phyloP scores from a whole-genome alignment of 2,329 filamentous ascomycete species.

The Sordariomycetes sp. region DNA sequence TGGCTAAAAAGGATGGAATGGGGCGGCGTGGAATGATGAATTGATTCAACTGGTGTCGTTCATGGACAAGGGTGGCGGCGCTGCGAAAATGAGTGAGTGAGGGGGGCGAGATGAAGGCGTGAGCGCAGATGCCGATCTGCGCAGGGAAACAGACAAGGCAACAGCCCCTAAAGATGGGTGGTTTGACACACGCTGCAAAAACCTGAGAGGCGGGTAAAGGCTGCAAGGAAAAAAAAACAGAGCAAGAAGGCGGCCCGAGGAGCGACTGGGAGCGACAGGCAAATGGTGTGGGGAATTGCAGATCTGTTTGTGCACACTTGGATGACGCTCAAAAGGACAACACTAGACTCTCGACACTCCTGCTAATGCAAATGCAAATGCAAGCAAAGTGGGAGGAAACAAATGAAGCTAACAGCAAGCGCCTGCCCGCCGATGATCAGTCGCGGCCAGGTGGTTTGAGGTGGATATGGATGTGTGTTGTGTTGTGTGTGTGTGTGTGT shows the following conservation, averaged over 20 bases:
- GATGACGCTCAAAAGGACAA: neutral
- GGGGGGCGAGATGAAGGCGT: neutral
- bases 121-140: neutral
- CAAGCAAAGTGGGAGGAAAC: neutral
- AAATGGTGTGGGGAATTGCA: neutral
- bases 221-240: neutral
- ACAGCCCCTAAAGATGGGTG: neutral
- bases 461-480: no score
- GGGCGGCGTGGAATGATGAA: neutral
- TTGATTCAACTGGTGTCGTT: conserved; percentile 1
- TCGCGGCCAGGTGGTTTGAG: neutral
- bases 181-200: neutral
- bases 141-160: neutral
- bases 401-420: neutral
- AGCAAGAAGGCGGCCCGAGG: neutral
- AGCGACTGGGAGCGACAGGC: neutral
- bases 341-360: neutral
- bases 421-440: neutral
- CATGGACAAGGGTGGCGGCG: neutral
- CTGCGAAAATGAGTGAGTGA: neutral
- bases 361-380: neutral
- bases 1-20: conserved; percentile 11
- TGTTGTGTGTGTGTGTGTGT: neutral
- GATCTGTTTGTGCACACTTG: neutral
- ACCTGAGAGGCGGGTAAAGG: neutral